A percentile compares a stretch with the other conserved stretches of the same genome.
These are phyloP conservation scores for Fusarium ramigenum DNA, from an alignment of 2,329 filamentous ascomycete species.

Conservation along the genomic window DNA sequence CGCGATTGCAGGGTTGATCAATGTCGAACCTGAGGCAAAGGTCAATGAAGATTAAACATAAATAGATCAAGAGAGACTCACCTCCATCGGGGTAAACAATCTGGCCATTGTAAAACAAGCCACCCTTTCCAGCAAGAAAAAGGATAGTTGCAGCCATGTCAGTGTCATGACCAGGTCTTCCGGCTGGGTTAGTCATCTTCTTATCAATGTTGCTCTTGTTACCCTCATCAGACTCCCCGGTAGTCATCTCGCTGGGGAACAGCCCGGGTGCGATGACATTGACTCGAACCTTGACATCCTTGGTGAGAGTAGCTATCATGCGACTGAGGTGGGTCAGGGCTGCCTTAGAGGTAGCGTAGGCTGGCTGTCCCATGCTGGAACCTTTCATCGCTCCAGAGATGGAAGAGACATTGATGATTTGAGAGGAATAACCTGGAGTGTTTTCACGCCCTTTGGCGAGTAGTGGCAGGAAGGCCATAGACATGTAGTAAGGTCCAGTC, in stretches of 20 bases:
- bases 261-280: constrained; percentile 1
- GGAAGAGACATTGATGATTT: not conserved
- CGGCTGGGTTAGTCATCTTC: constrained; percentile 2
- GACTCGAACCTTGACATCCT: constrained; percentile 7
- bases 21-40: not conserved
- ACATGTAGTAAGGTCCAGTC: constrained; percentile 2
- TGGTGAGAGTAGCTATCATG: constrained; percentile 4
- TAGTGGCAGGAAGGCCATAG: not conserved
- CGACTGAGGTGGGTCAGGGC: constrained; percentile 6
- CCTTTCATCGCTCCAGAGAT: constrained; percentile 1
- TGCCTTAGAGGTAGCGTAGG: constrained; percentile 1
- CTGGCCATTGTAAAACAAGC: constrained; percentile 4
- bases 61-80: accelerated
- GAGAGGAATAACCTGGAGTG: not conserved
- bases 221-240: not conserved
- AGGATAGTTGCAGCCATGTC: constrained; percentile 15
- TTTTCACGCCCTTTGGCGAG: not conserved
- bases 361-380: not conserved
- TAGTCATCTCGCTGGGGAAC: constrained; percentile 6
- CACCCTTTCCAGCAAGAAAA: constrained; percentile 1
- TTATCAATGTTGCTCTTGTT: constrained; percentile 1
- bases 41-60: not conserved
- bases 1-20: not conserved
- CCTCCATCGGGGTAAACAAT: constrained; percentile 9
- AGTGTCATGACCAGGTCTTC: not conserved